Percentiles rank a stretch among this genome's conserved stretches.
Evolutionary conservation across 2,329 filamentous ascomycete genomes (phyloP).

Genomic region (Penicillium frequentans): DNA sequence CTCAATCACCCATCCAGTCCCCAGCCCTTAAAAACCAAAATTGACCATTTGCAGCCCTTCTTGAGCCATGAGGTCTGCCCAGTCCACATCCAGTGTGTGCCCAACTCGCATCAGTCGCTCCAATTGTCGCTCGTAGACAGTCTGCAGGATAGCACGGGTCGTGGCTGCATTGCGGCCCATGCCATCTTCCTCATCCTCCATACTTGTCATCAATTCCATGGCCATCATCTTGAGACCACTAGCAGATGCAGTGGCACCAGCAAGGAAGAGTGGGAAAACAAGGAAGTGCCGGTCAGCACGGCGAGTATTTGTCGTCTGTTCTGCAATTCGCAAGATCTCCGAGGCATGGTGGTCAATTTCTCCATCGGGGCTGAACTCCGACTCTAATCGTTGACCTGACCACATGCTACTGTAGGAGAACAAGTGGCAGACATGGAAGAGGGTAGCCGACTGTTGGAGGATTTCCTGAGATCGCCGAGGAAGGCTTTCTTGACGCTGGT

Average conservation of each 20-base stretch:
- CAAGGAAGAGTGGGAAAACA: conserved; percentile 57
- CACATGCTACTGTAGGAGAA: conserved; percentile 58
- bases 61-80: conserved; percentile 50
- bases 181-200: conserved; percentile 46
- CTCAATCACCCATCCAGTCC: background rate
- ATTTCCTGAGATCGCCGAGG: conserved; percentile 36
- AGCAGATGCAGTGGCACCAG: conserved; percentile 46
- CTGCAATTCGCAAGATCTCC: conserved; percentile 48
- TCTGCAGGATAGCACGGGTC: conserved; percentile 47
- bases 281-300: conserved; percentile 47
- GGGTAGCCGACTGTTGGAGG: conserved; percentile 44
- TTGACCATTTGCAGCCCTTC: conserved; percentile 51
- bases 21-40: conserved; percentile 46
- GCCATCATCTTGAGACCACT: conserved; percentile 47
- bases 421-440: conserved; percentile 53
- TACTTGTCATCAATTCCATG: conserved; percentile 49
- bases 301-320: conserved; percentile 39
- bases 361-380: conserved; percentile 34
- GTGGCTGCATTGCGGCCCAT: conserved; percentile 51
- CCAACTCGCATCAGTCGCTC: conserved; percentile 40
- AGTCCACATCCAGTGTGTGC: conserved; percentile 49
- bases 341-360: conserved; percentile 48
- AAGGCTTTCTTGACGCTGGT: conserved; percentile 37
- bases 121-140: conserved; percentile 51
- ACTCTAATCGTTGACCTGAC: conserved; percentile 47